Evolutionary conservation across 1,139 yeast genomes (phyloP).

Genomic region (Protomyces inouyei): DNA sequence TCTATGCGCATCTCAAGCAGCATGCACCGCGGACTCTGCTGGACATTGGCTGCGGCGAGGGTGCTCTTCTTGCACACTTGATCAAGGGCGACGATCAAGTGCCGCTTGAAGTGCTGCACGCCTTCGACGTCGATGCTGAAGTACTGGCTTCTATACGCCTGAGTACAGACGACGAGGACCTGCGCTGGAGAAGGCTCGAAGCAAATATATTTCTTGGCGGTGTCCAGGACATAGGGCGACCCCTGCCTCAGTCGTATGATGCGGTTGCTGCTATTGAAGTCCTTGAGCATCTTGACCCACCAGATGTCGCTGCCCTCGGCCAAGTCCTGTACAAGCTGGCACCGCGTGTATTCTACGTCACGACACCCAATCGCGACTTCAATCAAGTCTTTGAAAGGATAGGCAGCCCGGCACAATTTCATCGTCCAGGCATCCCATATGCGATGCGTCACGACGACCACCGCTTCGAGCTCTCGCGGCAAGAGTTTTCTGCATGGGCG

Average conservation of each 20-base stretch:
- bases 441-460: conserved; percentile 26
- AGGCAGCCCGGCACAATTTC: neutral
- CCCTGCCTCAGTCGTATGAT: neutral
- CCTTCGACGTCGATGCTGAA: conserved; percentile 13
- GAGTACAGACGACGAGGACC: neutral
- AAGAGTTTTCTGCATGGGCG: conserved; percentile 20
- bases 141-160: neutral
- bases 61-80: conserved; percentile 15
- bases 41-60: conserved; percentile 25
- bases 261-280: conserved; percentile 27
- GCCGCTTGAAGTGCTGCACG: conserved; percentile 17
- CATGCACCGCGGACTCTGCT: conserved; percentile 3
- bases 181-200: conserved; percentile 20
- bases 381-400: conserved; percentile 16
- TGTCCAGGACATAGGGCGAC: conserved; percentile 1
- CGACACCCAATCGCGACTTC: conserved; percentile 27
- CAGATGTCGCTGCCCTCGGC: conserved; percentile 5
- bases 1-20: neutral
- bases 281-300: conserved; percentile 21
- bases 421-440: conserved; percentile 2
- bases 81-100: conserved; percentile 18
- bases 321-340: neutral
- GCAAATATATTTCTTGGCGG: conserved; percentile 7
- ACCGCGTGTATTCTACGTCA: conserved; percentile 14
- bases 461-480: conserved; percentile 25